These are phyloP conservation scores for Penicillium sp. DNA, from an alignment of 2,329 filamentous ascomycete species.

Conservation along the genomic window DNA sequence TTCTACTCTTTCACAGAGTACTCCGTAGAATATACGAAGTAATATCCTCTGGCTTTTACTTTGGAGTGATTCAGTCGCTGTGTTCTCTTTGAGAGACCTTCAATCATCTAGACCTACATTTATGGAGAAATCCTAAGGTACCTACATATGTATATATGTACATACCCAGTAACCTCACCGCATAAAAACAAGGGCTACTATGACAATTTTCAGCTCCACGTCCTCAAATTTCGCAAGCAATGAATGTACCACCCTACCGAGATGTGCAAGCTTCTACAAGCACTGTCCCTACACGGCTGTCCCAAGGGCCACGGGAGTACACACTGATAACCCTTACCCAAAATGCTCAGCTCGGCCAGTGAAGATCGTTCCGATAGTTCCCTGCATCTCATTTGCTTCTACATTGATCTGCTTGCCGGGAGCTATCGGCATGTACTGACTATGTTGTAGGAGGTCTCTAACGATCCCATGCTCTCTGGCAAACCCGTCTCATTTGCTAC, in stretches of 20 bases:
- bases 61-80: not conserved
- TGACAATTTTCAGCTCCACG: not conserved
- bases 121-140: not conserved
- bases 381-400: not conserved
- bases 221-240: not conserved
- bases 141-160: not conserved
- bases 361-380: constrained; percentile 11
- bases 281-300: not conserved
- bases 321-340: not conserved
- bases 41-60: not conserved
- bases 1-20: not conserved
- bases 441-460: not conserved
- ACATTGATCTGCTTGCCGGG: not conserved
- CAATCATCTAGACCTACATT: not conserved
- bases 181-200: not conserved
- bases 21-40: too few relatives aligned
- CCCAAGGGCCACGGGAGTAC: not conserved
- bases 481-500: not conserved
- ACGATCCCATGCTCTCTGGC: not conserved
- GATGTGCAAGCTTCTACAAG: not conserved
- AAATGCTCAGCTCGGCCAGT: constrained; percentile 10
- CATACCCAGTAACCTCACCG: too few relatives aligned
- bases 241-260: not conserved
- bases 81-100: not conserved
- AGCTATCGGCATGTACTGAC: not conserved